phyloP scores from a whole-genome alignment of 371 early-diverging fungal species.

The Rhizopus microsporus region DNA sequence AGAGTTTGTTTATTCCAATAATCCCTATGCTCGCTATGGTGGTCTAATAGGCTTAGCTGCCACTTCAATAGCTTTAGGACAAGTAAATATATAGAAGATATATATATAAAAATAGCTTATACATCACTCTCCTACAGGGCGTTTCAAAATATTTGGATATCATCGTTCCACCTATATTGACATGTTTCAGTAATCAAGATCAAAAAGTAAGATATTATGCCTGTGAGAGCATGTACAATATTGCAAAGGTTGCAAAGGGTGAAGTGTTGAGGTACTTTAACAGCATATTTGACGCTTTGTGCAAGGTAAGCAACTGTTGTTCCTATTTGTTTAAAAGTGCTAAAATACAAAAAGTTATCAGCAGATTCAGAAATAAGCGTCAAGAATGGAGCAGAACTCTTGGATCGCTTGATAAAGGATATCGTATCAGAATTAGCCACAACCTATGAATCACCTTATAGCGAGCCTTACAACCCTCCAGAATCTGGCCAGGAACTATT shows the following conservation, averaged over 20 bases:
- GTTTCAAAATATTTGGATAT: constrained; percentile 69
- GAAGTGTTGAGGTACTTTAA: constrained; percentile 86
- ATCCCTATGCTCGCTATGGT: constrained; percentile 84
- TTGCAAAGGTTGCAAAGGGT: constrained; percentile 88
- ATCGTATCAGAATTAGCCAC: constrained; percentile 87
- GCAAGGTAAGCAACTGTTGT: constrained; percentile 62
- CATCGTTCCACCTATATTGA: constrained; percentile 87
- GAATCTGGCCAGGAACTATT: constrained; percentile 25
- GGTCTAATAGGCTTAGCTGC: constrained; percentile 92
- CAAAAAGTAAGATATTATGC: constrained; percentile 91
- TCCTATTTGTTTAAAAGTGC: not conserved
- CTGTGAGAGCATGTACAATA: constrained; percentile 94
- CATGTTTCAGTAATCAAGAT: constrained; percentile 88
- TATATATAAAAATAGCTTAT: not conserved
- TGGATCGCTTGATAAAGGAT: constrained; percentile 90
- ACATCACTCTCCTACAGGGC: constrained; percentile 29
- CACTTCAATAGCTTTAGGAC: constrained; percentile 82
- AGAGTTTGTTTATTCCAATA: constrained; percentile 82
- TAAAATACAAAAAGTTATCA: constrained; percentile 52
- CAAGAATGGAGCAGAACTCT: constrained; percentile 85
- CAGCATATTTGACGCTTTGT: constrained; percentile 90
- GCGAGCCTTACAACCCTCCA: constrained; percentile 29
- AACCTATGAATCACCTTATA: constrained; percentile 55
- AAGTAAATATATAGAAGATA: constrained; percentile 35
- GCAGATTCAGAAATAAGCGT: constrained; percentile 86